Evolutionary conservation across 345 rosid species (phyloP), one percentile per base, ranked within the genome.

Genomic region (Excoecaria agallocha): DNA sequence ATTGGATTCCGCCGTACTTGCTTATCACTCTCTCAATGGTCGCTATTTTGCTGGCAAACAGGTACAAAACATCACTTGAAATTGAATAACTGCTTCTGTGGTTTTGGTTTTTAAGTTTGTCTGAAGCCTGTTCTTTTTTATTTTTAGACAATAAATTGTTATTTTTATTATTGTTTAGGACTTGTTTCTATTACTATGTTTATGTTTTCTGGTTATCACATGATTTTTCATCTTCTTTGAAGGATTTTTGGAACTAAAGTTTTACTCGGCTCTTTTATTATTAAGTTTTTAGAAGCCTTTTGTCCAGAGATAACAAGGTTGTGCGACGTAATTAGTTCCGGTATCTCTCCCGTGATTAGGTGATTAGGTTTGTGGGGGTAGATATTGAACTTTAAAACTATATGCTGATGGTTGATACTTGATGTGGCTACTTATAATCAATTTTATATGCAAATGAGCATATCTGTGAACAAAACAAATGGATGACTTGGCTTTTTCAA

Each of bases 1-100:
- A 11, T 41, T 93, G 86, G 98, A 95, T 78, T 90, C 97, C 51
- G 91, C 98, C 71, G 67, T 86, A 24, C 83, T 83, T 70, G 97
- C 97, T 63, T 90, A 81, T 74, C 85, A 81, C 45, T 83, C 93
- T 58, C 69, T 89, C 56, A 90, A 86, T 75, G 97, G 96, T 73
- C 94, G 98, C 70, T 95, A 86, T 81, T 95, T 95, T 80, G 99
- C 97, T 78, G 91, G 97, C n/a, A 95, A 87, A 84, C 99, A 86
- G 99, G 99, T 95, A 86, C 41, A 61, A 48, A 25, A 30, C 77
- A 22, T 67, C 50, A 49, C 46, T 16, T 22, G 74, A 68, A 51
- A 66, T 70, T 59, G 2, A 41, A 30, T 9, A 38, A 55, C 64
- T 80, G 50, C 41, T 54, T 54, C 20, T 55, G 12, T 50, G 57